Evolutionary conservation across 2,329 filamentous ascomycete genomes (phyloP), one percentile per base, ranked within the genome.

Genomic region (Fonsecaea pedrosoi): DNA sequence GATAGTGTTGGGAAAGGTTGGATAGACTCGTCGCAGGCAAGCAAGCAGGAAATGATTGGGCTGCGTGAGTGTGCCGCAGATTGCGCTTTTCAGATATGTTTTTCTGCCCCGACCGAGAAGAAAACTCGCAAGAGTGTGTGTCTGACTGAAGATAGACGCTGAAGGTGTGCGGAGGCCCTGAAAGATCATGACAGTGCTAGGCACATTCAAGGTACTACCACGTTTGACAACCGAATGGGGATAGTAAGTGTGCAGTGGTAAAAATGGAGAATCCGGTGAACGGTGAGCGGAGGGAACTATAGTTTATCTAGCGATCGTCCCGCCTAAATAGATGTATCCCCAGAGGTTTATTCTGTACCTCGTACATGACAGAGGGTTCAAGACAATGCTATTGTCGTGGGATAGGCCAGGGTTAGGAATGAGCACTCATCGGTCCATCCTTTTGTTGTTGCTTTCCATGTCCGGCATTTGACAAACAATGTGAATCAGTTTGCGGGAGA

Each of bases 401-500:
- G 3, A 48, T 48, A 18, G n/a, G 21, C 21, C 15, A 50, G 45
- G 3, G 7, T 4, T 21, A 21, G 13, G 4, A n/a, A 18, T 45
- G 40, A 42, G 15, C 10, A 42, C 5, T 42, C 42, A 21, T 50
- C 18, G 18, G 4, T 50, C 5, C 21, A 50, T 50, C 45, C 10
- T 50, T 50, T 30, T 50, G 45, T 50, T 50, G 45, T 50, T 30
- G 45, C 18, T 50, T 50, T 50, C 45, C 45, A 25, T 50, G 45
- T 50, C 45, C 45, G 45, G 21, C 45, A 50, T 25, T 25, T 30
- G 10, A 18, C 18, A 50, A 55, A 55, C 35, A 55, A 55, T 55
- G 54, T 21, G 25, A 25, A 30, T 13, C 10, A 4, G 10, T 45
- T 18, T 18, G 40, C 15, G 2, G 40, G 40, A 45, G 40, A n/a